Conservation (phyloP, 2,329 filamentous ascomycete species). For the Hypoxylon sp. region DNA sequence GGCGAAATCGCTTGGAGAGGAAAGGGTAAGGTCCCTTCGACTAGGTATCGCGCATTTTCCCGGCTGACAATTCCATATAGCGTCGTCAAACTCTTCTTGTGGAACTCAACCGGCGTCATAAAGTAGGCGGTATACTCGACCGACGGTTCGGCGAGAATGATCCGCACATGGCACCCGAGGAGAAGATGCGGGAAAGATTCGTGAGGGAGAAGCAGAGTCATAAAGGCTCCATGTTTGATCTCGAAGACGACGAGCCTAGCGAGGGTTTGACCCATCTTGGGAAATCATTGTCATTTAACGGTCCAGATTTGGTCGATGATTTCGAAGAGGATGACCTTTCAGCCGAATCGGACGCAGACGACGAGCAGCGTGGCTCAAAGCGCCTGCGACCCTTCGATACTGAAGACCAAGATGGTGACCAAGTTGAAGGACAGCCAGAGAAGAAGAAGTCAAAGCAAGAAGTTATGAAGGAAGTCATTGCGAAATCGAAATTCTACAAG, state of each 20-base stretch:
- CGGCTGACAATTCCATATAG: conserved; percentile 56
- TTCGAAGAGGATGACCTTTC: conserved; percentile 83
- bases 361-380: conserved; percentile 68
- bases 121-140: conserved; percentile 92
- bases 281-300: conserved; percentile 75
- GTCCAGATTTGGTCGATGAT: conserved; percentile 72
- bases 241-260: conserved; percentile 81
- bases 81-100: conserved; percentile 86
- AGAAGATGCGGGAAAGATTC: conserved; percentile 91
- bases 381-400: conserved; percentile 66
- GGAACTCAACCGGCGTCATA: conserved; percentile 90
- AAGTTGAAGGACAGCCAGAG: conserved; percentile 73
- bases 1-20: conserved; percentile 87
- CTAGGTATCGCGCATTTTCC: conserved; percentile 1
- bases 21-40: conserved; percentile 70
- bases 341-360: conserved; percentile 69
- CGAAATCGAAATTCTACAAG: conserved; percentile 96
- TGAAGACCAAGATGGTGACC: conserved; percentile 63
- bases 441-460: conserved; percentile 96
- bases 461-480: conserved; percentile 97
- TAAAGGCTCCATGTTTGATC: conserved; percentile 87
- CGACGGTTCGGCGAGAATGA: conserved; percentile 96
- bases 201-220: conserved; percentile 85
- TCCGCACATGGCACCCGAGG: conserved; percentile 91
- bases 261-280: conserved; percentile 85